These are phyloP conservation scores for Xylariaceae sp. DNA, from an alignment of 2,329 filamentous ascomycete genomes.

Conservation along the genomic window DNA sequence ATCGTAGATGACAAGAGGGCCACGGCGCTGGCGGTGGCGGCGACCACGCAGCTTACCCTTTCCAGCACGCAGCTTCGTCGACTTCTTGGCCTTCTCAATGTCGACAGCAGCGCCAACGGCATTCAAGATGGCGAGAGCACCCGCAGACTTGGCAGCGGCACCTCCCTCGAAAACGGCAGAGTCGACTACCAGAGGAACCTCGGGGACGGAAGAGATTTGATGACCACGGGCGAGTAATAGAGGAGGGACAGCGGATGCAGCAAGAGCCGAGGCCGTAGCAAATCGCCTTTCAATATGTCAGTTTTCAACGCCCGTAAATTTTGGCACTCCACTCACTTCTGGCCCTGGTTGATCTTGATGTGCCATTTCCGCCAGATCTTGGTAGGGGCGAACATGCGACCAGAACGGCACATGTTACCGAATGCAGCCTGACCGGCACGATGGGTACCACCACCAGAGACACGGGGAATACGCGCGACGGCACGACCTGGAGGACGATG, in stretches of 20 bases:
- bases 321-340: slow-evolving; percentile 69
- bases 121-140: slow-evolving; percentile 84
- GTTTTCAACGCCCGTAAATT: slow-evolving; percentile 23
- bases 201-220: slow-evolving; percentile 87
- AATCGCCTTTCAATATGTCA: slow-evolving; percentile 69
- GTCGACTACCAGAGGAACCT: slow-evolving; percentile 96
- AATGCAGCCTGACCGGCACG: slow-evolving; percentile 99
- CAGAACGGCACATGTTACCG: slow-evolving; percentile 99
- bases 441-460: slow-evolving; percentile 99
- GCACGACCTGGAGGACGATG: slow-evolving; percentile 72
- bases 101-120: slow-evolving; percentile 88
- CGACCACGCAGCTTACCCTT: slow-evolving; percentile 99
- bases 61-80: slow-evolving; percentile 95
- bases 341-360: slow-evolving; percentile 98
- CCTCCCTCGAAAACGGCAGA: slow-evolving; percentile 82
- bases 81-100: slow-evolving; percentile 92
- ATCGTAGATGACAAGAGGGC: slow-evolving; percentile 97
- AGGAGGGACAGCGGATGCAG: slow-evolving; percentile 91
- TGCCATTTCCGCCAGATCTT: slow-evolving; percentile 99
- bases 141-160: slow-evolving; percentile 84
- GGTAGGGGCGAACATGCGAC: slow-evolving; percentile 99
- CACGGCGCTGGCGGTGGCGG: slow-evolving; percentile 95
- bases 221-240: slow-evolving; percentile 97
- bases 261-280: slow-evolving; percentile 94
- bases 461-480: slow-evolving; percentile 99